Evolutionary conservation across 2,329 filamentous ascomycete species (phyloP).

Genomic region (Rosellinia necatrix): DNA sequence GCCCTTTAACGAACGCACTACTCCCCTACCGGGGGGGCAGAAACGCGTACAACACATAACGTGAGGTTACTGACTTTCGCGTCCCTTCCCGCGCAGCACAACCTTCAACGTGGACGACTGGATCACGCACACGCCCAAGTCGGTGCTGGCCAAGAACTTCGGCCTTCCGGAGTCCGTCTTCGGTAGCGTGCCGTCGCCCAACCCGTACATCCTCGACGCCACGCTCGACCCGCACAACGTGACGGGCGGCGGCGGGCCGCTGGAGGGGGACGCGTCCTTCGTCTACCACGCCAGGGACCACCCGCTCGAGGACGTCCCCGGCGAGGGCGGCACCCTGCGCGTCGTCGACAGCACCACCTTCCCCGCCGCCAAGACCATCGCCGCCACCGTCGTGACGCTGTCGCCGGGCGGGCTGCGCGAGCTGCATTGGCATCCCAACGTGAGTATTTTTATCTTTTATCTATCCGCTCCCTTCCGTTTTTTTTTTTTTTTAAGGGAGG

Average conservation of each 20-base stretch:
- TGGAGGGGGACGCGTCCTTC: slow-evolving; percentile 63
- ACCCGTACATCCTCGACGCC: slow-evolving; percentile 66
- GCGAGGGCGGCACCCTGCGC: slow-evolving; percentile 63
- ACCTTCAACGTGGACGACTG: slow-evolving; percentile 75
- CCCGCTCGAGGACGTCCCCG: slow-evolving; percentile 60
- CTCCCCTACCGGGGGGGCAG: too few species aligned
- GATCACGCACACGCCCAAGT: slow-evolving; percentile 67
- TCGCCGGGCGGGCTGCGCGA: slow-evolving; percentile 67
- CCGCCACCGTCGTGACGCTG: slow-evolving; percentile 66
- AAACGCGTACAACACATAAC: too few species aligned
- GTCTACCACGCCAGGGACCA: slow-evolving; percentile 65
- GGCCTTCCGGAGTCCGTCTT: slow-evolving; percentile 65
- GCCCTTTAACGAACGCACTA: not conserved
- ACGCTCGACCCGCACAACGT: slow-evolving; percentile 55
- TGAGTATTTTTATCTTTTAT: slow-evolving; percentile 42
- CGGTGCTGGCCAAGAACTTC: slow-evolving; percentile 71
- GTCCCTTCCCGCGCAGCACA: too few species aligned
- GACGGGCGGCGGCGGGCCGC: slow-evolving; percentile 50
- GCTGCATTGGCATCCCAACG: slow-evolving; percentile 73
- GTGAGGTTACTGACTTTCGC: too few species aligned
- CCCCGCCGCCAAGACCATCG: slow-evolving; percentile 67
- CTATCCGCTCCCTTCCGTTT: too few species aligned
- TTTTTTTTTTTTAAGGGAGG: too few species aligned
- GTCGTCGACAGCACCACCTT: slow-evolving; percentile 72
- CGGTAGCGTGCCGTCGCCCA: slow-evolving; percentile 57